phyloP scores from a whole-genome alignment of 208 protist species.

The Endotrypanum monterogeii region DNA sequence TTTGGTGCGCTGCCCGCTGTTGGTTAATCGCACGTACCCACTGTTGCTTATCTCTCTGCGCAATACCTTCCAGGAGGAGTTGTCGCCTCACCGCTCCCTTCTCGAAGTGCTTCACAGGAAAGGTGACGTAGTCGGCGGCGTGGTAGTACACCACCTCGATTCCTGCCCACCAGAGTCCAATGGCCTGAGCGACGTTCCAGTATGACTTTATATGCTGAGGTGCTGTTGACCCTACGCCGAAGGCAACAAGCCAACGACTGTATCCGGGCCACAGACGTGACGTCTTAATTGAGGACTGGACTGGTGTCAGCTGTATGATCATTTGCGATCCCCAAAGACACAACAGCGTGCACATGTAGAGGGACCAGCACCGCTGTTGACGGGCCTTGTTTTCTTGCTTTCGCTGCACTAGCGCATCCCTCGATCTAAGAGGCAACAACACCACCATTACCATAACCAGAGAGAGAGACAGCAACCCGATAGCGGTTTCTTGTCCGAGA shows the following conservation, averaged over 20 bases:
- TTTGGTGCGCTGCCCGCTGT: conserved; percentile 15
- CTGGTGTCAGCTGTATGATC: not conserved
- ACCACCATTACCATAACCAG: conserved; percentile 7
- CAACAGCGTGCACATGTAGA: conserved; percentile 13
- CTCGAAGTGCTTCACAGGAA: not conserved
- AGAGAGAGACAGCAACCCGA: conserved; percentile 17
- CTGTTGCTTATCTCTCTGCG: conserved; percentile 7
- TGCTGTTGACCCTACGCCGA: conserved; percentile 5
- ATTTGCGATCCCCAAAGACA: conserved; percentile 18
- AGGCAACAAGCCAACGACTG: conserved; percentile 7
- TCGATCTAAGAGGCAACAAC: conserved; percentile 2
- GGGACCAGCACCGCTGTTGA: conserved; percentile 14
- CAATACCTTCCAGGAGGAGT: not conserved
- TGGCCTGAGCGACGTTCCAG: conserved; percentile 12
- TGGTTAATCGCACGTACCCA: conserved; percentile 6
- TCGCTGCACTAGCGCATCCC: not conserved
- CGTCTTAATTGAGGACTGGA: conserved; percentile 10
- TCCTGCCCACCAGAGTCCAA: conserved; percentile 30
- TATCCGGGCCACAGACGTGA: not conserved
- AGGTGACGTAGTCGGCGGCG: conserved; percentile 1
- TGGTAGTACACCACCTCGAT: conserved; percentile 22
- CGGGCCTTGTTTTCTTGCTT: not conserved
- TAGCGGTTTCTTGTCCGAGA: conserved; percentile 11
- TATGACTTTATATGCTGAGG: not conserved
- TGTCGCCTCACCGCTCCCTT: not conserved